Conservation (phyloP, 495 filamentous ascomycete genomes). For the Penicillium pancosmium region DNA sequence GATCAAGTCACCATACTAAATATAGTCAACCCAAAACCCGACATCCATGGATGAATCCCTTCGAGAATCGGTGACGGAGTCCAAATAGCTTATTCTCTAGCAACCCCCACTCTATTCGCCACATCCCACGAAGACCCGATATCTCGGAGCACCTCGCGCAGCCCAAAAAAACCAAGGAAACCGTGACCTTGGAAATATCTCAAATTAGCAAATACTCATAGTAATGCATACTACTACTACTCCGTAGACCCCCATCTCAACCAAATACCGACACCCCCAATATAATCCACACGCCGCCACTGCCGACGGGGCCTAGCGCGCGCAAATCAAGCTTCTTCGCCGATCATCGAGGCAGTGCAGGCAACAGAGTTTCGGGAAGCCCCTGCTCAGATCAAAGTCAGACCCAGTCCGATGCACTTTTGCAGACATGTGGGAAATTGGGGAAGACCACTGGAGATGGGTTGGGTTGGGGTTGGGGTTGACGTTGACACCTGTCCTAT, state of each 20-base stretch:
- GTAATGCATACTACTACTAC: too few species aligned
- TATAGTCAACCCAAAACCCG: neutral
- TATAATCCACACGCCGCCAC: neutral
- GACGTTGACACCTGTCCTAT: too few species aligned
- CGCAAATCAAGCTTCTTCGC: conserved; percentile 5
- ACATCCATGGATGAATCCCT: neutral
- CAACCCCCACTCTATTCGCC: neutral
- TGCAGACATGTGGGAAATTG: conserved; percentile 2
- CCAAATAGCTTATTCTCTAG: neutral
- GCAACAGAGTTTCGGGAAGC: conserved; percentile 14
- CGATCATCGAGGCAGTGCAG: conserved; percentile 19
- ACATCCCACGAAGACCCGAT: too few species aligned
- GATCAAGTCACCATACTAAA: too few species aligned
- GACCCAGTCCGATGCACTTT: neutral
- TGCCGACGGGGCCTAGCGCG: neutral
- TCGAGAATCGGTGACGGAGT: neutral
- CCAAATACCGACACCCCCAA: neutral
- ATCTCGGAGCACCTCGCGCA: too few species aligned
- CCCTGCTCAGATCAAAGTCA: conserved; percentile 3
- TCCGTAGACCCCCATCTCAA: neutral
- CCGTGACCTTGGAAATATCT: too few species aligned
- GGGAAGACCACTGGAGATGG: neutral
- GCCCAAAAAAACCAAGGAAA: too few species aligned
- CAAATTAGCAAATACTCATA: too few species aligned
- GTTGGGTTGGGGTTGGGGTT: too few species aligned